Conservation (phyloP, 1,139 yeast genomes). For the Candida mesenterica region DNA sequence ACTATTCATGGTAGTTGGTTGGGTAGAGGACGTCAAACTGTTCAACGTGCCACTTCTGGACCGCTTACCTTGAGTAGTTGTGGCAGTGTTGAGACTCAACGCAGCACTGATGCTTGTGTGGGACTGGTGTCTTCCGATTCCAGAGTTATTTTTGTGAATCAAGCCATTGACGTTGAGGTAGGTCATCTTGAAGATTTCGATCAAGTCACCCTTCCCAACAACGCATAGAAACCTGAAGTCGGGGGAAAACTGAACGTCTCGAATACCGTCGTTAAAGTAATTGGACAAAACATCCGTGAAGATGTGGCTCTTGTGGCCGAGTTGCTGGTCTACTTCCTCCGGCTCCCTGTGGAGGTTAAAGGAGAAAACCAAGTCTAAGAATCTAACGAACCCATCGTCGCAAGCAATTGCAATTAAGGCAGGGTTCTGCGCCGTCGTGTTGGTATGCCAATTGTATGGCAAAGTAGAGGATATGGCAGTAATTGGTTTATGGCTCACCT, state of each 20-base stretch:
- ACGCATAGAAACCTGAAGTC: constrained; percentile 62
- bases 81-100: constrained; percentile 2
- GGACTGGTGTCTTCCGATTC: constrained; percentile 14
- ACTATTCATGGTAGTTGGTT: constrained; percentile 11
- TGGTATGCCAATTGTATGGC: constrained; percentile 13
- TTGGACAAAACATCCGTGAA: constrained; percentile 63
- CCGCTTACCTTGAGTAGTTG: constrained; percentile 23
- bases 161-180: constrained; percentile 38
- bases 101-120: constrained; percentile 12
- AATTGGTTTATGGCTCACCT: constrained; percentile 58
- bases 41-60: constrained; percentile 42
- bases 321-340: constrained; percentile 9
- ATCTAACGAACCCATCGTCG: constrained; percentile 64
- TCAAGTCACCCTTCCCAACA: constrained; percentile 60
- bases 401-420: constrained; percentile 55
- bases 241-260: constrained; percentile 57
- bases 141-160: constrained; percentile 19
- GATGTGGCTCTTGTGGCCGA: constrained; percentile 17
- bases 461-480: constrained; percentile 36
- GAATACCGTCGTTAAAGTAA: constrained; percentile 63
- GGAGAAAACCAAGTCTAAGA: constrained; percentile 48
- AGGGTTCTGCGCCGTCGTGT: constrained; percentile 29
- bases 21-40: constrained; percentile 23
- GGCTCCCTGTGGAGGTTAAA: constrained; percentile 6
- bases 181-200: constrained; percentile 51